phyloP scores from a whole-genome alignment of 2,329 filamentous ascomycete genomes.

The Penicillium sclerotiorum region DNA sequence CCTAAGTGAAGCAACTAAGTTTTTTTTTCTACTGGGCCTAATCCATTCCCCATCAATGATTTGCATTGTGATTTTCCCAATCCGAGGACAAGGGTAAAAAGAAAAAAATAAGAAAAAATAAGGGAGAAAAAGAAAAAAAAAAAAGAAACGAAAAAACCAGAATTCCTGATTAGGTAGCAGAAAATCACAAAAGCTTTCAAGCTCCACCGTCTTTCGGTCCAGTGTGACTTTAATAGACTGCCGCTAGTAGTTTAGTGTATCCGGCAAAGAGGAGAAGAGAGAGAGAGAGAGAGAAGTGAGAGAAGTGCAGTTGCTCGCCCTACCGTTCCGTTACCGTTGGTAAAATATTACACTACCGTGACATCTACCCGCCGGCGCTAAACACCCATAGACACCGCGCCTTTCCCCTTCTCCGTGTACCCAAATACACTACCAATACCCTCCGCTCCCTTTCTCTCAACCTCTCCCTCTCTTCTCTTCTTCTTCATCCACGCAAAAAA shows the following conservation, averaged over 20 bases:
- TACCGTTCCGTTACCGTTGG: slow-evolving; percentile 4
- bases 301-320: background rate
- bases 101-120: no score
- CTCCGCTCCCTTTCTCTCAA: slow-evolving; percentile 25
- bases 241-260: slow-evolving; percentile 1
- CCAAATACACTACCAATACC: slow-evolving; percentile 28
- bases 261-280: background rate
- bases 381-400: background rate
- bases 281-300: background rate
- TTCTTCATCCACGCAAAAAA: slow-evolving; percentile 21
- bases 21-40: background rate
- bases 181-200: no score
- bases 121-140: no score
- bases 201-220: no score
- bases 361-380: no score
- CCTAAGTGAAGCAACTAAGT: background rate
- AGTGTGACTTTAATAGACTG: background rate
- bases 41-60: background rate
- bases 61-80: background rate
- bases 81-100: background rate
- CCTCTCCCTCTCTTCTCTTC: slow-evolving; percentile 22
- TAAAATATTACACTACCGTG: no score
- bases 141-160: no score
- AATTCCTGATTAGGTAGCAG: no score
- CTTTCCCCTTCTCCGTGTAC: slow-evolving; percentile 6